Conservation (phyloP, 2,329 filamentous ascomycete species). For the Aspergillus pseudotamarii region DNA sequence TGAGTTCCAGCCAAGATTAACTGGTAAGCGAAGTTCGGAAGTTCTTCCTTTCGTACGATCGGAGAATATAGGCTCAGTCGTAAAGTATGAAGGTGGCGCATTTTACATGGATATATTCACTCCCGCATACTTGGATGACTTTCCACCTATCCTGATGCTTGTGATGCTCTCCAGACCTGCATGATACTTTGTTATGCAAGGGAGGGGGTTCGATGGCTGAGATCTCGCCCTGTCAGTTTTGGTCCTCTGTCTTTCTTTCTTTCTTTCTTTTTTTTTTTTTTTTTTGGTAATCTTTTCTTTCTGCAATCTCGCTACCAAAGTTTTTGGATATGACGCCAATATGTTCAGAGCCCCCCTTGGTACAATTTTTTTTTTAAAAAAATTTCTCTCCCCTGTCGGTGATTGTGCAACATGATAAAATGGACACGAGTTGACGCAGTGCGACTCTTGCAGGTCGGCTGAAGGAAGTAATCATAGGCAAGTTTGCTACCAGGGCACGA, state of each 20-base stretch:
- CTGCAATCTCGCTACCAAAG: no score
- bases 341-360: no score
- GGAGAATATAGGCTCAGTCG: background rate
- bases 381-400: background rate
- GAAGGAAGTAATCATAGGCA: background rate
- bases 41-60: background rate
- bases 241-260: background rate
- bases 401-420: background rate
- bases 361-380: no score
- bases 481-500: background rate
- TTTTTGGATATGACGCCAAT: no score
- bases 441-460: background rate
- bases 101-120: background rate
- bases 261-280: background rate
- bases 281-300: no score
- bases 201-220: background rate
- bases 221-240: background rate
- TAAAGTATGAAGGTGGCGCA: background rate
- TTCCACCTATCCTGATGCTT: background rate
- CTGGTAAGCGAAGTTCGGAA: background rate
- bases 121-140: background rate
- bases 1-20: background rate
- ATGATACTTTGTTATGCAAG: conserved; percentile 2
- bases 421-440: background rate
- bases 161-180: background rate